Percentiles rank a stretch among this genome's conserved stretches.
Conservation (phyloP, 2,329 filamentous ascomycete species). For the Lecanicillium sp. region DNA sequence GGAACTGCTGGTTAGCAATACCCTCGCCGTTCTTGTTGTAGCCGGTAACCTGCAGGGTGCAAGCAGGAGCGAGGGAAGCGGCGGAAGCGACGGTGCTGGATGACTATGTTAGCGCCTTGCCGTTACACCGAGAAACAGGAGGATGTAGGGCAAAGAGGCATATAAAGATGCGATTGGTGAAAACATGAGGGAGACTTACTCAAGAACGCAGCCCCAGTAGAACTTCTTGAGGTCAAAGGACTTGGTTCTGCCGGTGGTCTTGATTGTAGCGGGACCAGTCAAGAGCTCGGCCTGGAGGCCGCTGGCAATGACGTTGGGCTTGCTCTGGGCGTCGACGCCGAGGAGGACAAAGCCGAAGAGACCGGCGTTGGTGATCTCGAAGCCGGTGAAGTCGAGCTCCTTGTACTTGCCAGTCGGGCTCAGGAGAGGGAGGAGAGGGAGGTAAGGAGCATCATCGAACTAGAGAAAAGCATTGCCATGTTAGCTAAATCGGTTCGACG, state of each 20-base stretch:
- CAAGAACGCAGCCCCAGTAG: background rate
- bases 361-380: background rate
- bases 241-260: background rate
- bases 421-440: background rate
- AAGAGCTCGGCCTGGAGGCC: background rate
- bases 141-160: background rate
- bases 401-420: background rate
- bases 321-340: background rate
- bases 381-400: background rate
- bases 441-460: background rate
- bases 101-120: no score
- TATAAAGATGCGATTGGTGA: background rate
- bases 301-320: background rate
- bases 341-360: background rate
- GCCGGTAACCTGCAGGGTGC: background rate
- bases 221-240: background rate
- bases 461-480: background rate
- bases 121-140: no score
- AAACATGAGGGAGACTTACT: background rate
- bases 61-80: background rate
- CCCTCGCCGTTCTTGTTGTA: background rate
- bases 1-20: background rate
- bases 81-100: background rate
- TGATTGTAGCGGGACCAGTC: background rate
- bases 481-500: background rate